Percentiles rank a stretch among this genome's conserved stretches.
Conservation (phyloP, 805 yeast species). For the Metschnikowia baotianmanensis region DNA sequence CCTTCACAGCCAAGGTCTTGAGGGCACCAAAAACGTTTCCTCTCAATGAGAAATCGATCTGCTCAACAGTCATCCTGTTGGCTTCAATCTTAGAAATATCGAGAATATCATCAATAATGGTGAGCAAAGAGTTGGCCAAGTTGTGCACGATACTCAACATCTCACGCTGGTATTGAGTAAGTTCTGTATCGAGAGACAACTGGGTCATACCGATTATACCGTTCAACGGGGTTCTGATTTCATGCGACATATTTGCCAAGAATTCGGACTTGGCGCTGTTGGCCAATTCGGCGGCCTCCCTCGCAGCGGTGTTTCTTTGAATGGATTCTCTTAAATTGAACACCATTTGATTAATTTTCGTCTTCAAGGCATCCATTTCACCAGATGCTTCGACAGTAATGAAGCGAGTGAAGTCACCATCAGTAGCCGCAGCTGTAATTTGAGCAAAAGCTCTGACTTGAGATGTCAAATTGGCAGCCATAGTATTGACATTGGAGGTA, state of each 20-base stretch:
- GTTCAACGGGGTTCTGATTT: conserved; percentile 87
- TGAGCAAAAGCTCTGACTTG: conserved; percentile 94
- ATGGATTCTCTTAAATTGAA: conserved; percentile 82
- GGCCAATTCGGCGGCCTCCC: conserved; percentile 92
- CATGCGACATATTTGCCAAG: conserved; percentile 81
- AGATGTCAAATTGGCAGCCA: conserved; percentile 91
- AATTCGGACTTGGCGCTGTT: conserved; percentile 88
- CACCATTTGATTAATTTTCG: conserved; percentile 59
- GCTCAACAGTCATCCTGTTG: conserved; percentile 88
- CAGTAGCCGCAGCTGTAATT: conserved; percentile 91
- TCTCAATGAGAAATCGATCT: conserved; percentile 79
- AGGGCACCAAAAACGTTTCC: conserved; percentile 89
- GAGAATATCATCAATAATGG: conserved; percentile 84
- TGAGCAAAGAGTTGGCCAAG: conserved; percentile 77
- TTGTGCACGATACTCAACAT: conserved; percentile 89
- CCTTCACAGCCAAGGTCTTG: conserved; percentile 85
- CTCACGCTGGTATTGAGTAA: conserved; percentile 88
- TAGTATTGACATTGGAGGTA: conserved; percentile 85
- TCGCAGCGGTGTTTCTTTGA: conserved; percentile 87
- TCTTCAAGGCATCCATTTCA: conserved; percentile 76
- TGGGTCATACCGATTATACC: conserved; percentile 95
- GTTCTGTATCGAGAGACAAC: conserved; percentile 79
- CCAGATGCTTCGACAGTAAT: conserved; percentile 91
- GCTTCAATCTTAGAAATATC: conserved; percentile 95
- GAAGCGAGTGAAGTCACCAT: conserved; percentile 87